Base-by-base conservation (phyloP, 2,329 filamentous ascomycete genomes). In the Talaromyces sp. region DNA sequence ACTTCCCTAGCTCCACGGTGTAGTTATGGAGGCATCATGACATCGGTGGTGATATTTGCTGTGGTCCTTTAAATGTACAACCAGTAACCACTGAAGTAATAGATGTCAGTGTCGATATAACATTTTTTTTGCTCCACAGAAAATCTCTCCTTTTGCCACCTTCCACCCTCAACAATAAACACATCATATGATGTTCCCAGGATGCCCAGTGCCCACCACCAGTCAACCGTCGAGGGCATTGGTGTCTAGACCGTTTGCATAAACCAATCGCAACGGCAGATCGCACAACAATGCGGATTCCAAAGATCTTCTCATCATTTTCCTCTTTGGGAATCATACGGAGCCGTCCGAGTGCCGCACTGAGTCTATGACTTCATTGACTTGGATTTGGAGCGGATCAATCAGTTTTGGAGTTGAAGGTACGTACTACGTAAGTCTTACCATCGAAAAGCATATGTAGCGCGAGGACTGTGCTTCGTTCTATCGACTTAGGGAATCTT, bases 351-450 rank as follows among this genome's bases (percentile, higher is more conserved):
- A 56, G 52, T 16, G 52, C 52, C 49, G 27, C 49, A 24, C 33
- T 22, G 33, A 56, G 52, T 39, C 50, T 6, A 56, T 56, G 33
- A 56, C 52, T 39, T 56, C 33, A 56, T 56, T 56, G 52, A 37
- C 31, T 37, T 35, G 50, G 19, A 16, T 33, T 54, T 54, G 31
- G 31, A 54, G 50, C 31, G 16, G 16, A 54, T 33, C 24, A n/a
- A 5, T 54, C 14, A 33, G 16, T 19, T 35, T 54, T 7, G 47
- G 41, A 2, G 11, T 24, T 19, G 10, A 19, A 19, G 41, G 16
- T 19, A 24, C 43, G 19, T 52, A 31, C 27, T 31, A 31, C 27
- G 27, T 31, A 33, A 35, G 31, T 19, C 31, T 33, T 22, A 56
- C 33, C 10, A 10, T 35, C 13, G 33, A 35, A 54, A 2, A 22